Conservation (phyloP, 2,329 filamentous ascomycete species). For the Fusarium sp. region DNA sequence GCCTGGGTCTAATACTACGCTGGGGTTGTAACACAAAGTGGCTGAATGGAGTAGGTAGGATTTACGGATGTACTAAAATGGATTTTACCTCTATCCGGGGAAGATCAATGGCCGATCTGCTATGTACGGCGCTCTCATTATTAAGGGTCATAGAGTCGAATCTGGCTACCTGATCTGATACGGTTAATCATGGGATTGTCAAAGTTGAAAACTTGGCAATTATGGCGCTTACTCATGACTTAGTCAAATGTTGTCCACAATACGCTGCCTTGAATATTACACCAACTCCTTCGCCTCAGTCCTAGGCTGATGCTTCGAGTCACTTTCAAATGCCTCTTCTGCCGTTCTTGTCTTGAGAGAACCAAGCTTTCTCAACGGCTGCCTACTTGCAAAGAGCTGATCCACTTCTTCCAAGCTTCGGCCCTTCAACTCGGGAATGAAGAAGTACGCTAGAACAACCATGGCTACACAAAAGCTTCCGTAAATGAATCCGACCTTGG, state of each 20-base stretch:
- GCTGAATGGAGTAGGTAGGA: background rate
- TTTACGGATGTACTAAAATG: background rate
- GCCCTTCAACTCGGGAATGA: constrained; percentile 68
- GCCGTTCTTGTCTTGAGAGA: background rate
- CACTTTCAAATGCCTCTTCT: background rate
- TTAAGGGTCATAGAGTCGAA: fast-evolving
- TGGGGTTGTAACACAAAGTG: background rate
- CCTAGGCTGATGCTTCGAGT: background rate
- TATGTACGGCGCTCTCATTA: fast-evolving
- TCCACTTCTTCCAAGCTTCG: constrained; percentile 67
- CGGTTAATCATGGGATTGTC: too few relatives aligned
- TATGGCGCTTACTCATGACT: fast-evolving
- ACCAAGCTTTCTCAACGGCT: background rate
- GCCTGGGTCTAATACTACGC: background rate
- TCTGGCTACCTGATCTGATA: background rate
- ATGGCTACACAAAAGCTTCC: constrained; percentile 38
- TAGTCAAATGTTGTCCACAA: fast-evolving
- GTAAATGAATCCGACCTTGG: constrained; percentile 55
- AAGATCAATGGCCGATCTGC: fast-evolving
- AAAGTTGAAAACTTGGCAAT: too few relatives aligned
- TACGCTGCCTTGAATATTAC: fast-evolving
- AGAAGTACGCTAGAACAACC: constrained; percentile 42
- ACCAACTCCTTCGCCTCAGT: background rate
- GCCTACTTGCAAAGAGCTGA: constrained; percentile 45
- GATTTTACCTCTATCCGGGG: fast-evolving